phyloP scores from a whole-genome alignment of 352 stramenopile genomes.

The Phytophthora sp. region DNA sequence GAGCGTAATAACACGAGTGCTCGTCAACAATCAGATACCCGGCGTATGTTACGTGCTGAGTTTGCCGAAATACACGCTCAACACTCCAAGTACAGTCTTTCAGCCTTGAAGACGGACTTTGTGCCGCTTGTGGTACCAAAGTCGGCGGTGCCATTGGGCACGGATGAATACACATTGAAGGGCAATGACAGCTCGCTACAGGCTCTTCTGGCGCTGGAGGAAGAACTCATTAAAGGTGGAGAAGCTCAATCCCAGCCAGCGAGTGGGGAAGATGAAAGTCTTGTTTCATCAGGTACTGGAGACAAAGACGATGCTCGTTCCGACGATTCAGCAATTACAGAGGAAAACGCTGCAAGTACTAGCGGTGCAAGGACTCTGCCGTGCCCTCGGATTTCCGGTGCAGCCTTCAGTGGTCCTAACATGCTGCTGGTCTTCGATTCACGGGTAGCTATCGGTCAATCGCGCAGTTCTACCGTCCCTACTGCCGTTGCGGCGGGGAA shows the following conservation, averaged over 20 bases:
- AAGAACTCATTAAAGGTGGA: conserved; percentile 67
- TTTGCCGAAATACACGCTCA: conserved; percentile 40
- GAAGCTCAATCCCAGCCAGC: conserved; percentile 26
- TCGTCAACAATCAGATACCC: conserved; percentile 23
- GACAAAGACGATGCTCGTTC: conserved; percentile 27
- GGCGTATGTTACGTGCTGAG: conserved; percentile 35
- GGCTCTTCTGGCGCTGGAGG: conserved; percentile 67
- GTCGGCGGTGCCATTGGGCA: conserved; percentile 56
- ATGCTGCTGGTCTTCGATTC: conserved; percentile 88
- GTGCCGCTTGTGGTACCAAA: conserved; percentile 72
- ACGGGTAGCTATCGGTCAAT: conserved; percentile 78
- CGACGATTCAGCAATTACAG: conserved; percentile 28
- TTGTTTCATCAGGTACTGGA: conserved; percentile 13
- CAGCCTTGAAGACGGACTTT: conserved; percentile 75
- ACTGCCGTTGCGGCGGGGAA: conserved; percentile 63
- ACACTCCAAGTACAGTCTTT: conserved; percentile 74
- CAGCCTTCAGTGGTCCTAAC: conserved; percentile 85
- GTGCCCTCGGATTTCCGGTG: conserved; percentile 80
- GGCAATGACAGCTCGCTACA: conserved; percentile 54
- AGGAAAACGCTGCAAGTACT: conserved; percentile 21
- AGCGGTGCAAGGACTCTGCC: conserved; percentile 50
- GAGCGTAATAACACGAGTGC: conserved; percentile 28
- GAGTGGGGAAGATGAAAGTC: conserved; percentile 32
- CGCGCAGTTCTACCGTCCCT: conserved; percentile 47
- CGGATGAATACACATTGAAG: conserved; percentile 70